A percentile compares a stretch with the other conserved stretches of the same genome.
These are phyloP conservation scores for Backusella tarrabulga DNA, from an alignment of 192 early-diverging fungal species.

Conservation along the genomic window DNA sequence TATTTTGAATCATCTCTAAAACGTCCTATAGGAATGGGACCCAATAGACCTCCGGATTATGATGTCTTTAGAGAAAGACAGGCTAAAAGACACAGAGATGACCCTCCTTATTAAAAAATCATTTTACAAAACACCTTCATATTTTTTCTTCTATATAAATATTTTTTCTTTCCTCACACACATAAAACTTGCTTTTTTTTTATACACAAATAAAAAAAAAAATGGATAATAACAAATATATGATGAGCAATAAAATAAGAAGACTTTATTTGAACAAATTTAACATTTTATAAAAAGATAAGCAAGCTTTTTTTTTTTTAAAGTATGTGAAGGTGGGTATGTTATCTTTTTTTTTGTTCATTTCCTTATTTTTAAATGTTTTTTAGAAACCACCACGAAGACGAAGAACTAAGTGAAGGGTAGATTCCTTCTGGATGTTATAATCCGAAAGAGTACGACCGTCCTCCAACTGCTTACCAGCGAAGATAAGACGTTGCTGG, in stretches of 20 bases:
- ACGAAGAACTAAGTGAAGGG: slow-evolving; percentile 74
- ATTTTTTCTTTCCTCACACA: not conserved
- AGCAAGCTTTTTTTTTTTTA: not conserved
- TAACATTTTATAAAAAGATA: not conserved
- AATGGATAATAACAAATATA: not conserved
- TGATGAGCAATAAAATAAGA: not conserved
- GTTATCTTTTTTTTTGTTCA: too few relatives aligned
- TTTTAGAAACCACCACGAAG: slow-evolving; percentile 74
- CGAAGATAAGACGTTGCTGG: slow-evolving; percentile 74
- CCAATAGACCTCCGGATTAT: slow-evolving; percentile 56
- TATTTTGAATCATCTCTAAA: not conserved
- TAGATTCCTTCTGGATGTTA: slow-evolving; percentile 85
- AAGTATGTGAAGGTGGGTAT: not conserved
- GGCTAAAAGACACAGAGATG: slow-evolving; percentile 37
- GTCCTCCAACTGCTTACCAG: slow-evolving; percentile 82
- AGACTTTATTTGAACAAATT: not conserved
- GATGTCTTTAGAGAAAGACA: slow-evolving; percentile 53
- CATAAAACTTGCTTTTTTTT: not conserved
- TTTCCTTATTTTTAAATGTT: not conserved
- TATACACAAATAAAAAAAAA: not conserved
- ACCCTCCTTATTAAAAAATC: slow-evolving; percentile 20
- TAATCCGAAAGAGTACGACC: slow-evolving; percentile 71
- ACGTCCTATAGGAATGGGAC: slow-evolving; percentile 36
- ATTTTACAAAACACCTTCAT: too few relatives aligned
- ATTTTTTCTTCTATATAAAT: not conserved